A percentile compares a stretch with the other conserved stretches of the same genome.
These are phyloP conservation scores for Bonia amplexicaulis DNA, from an alignment of 176 grass and related monocot genomes.

Conservation along the genomic window DNA sequence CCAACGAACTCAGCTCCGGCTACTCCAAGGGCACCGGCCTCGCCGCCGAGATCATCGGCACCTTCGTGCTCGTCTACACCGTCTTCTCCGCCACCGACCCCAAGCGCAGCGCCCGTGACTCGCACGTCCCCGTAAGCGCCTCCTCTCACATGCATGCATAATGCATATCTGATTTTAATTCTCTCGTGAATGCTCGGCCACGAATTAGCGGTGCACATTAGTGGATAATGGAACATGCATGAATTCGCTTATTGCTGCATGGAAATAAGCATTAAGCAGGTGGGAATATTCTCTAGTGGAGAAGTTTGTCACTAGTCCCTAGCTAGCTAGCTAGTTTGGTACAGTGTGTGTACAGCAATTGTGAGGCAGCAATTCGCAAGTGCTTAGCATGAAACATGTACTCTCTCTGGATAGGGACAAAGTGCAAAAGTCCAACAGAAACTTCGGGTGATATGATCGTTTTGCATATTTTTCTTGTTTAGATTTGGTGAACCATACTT, in stretches of 20 bases:
- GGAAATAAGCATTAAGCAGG: neutral
- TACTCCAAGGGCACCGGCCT: constrained; percentile 84
- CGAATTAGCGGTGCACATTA: neutral
- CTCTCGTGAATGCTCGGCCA: constrained; percentile 22
- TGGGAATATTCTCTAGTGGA: neutral
- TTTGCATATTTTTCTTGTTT: neutral
- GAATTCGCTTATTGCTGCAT: neutral
- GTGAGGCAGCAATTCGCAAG: neutral
- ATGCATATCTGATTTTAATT: neutral
- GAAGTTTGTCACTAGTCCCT: neutral
- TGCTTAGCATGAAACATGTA: neutral
- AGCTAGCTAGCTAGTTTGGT: too few relatives aligned
- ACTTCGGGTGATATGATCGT: neutral
- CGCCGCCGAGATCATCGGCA: constrained; percentile 94
- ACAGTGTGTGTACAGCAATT: neutral
- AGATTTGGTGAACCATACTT: constrained; percentile 3
- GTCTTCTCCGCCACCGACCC: constrained; percentile 99
- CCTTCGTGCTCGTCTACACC: constrained; percentile 96
- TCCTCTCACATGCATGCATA: constrained; percentile 40
- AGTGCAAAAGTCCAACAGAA: neutral
- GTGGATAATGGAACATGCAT: neutral
- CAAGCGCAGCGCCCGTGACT: constrained; percentile 98
- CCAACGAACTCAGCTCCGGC: constrained; percentile 63
- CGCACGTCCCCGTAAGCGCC: constrained; percentile 71
- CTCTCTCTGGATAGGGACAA: neutral